Evolutionary conservation across 768 basidiomycete species (phyloP).

Genomic region (Phaffia tasmanica): DNA sequence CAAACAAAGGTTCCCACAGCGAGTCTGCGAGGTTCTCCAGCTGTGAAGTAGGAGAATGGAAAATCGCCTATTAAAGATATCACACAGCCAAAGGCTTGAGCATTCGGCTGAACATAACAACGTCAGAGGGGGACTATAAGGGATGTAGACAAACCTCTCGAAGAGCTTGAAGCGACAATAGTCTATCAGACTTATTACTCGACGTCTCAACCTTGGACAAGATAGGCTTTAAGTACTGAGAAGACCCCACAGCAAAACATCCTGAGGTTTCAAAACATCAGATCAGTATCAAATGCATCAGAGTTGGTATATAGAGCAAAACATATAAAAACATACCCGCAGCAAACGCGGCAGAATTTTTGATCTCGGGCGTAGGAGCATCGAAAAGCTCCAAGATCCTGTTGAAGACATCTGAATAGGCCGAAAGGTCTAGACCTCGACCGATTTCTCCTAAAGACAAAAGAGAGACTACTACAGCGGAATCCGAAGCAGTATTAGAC

Average conservation of each 20-base stretch:
- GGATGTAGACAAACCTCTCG: slow-evolving; percentile 56
- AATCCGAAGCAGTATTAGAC: slow-evolving; percentile 45
- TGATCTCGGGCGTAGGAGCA: slow-evolving; percentile 64
- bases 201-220: slow-evolving; percentile 53
- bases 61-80: slow-evolving; percentile 56
- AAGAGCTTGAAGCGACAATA: slow-evolving; percentile 79
- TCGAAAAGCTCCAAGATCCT: slow-evolving; percentile 52
- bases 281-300: not conserved
- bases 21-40: slow-evolving; percentile 75
- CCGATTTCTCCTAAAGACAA: slow-evolving; percentile 88
- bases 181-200: slow-evolving; percentile 60
- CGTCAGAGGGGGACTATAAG: not conserved
- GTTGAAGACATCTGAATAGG: slow-evolving; percentile 45
- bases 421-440: slow-evolving; percentile 81
- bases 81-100: not conserved
- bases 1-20: slow-evolving; percentile 85
- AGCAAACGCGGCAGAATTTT: slow-evolving; percentile 87
- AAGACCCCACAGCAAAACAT: slow-evolving; percentile 89
- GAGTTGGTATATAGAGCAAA: not conserved
- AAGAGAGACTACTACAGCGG: slow-evolving; percentile 66
- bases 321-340: slow-evolving; percentile 48
- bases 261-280: slow-evolving; percentile 43
- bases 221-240: slow-evolving; percentile 73
- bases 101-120: slow-evolving; percentile 2
- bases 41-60: slow-evolving; percentile 73